These are phyloP conservation scores for Trametes gibbosa DNA, from an alignment of 768 basidiomycete species.

Conservation along the genomic window DNA sequence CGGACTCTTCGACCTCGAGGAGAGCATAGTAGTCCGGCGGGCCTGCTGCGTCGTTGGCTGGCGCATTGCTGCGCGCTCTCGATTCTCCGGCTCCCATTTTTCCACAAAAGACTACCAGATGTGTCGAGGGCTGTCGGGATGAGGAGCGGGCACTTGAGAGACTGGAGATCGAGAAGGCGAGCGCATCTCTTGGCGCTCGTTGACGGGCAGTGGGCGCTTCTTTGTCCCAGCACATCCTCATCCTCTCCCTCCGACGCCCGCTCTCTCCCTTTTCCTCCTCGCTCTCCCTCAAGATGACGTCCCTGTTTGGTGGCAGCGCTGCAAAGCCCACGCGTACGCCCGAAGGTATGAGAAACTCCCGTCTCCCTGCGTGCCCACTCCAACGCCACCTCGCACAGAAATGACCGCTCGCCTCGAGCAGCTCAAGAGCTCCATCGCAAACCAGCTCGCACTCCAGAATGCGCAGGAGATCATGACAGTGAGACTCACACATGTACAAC, in stretches of 20 bases:
- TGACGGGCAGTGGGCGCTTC: too few species aligned
- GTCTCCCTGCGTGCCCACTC: not conserved
- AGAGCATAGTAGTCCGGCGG: constrained; percentile 77
- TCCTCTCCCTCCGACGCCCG: too few species aligned
- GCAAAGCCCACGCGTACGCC: constrained; percentile 12
- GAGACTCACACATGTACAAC: constrained; percentile 16
- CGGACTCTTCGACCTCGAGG: constrained; percentile 76
- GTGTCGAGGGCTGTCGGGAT: too few species aligned
- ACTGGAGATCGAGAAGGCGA: not conserved
- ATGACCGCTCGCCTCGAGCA: constrained; percentile 39
- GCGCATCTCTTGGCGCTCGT: not conserved
- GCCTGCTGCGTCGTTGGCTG: constrained; percentile 25
- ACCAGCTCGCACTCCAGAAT: constrained; percentile 69
- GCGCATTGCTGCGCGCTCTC: constrained; percentile 33
- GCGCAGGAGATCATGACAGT: constrained; percentile 84
- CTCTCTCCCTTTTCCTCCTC: not conserved
- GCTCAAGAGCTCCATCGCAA: constrained; percentile 60
- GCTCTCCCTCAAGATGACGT: constrained; percentile 19
- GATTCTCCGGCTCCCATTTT: constrained; percentile 74
- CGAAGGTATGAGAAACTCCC: constrained; percentile 1
- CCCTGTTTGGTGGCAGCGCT: constrained; percentile 24
- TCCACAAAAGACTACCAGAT: too few species aligned
- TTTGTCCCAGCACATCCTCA: not conserved
- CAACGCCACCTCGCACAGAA: constrained; percentile 29
- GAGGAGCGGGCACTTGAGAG: too few species aligned